Evolutionary conservation across 2,329 filamentous ascomycete species (phyloP), one percentile per base, ranked within the genome.

Genomic region (Helminthosporium solani): DNA sequence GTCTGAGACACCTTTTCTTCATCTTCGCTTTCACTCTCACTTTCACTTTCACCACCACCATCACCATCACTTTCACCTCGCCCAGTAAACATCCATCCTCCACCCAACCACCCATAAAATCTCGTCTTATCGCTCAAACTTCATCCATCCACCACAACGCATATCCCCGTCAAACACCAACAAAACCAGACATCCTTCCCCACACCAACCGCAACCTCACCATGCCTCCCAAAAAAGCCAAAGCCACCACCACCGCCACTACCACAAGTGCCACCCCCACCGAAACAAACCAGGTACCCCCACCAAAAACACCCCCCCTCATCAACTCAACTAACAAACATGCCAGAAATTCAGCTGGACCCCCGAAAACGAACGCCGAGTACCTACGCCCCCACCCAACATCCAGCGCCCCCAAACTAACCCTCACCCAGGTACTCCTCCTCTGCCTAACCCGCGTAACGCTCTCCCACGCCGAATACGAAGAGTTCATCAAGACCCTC

Each of bases 361-460:
- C 19, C n/a, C 31, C 16, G 49, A 52, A 25, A 47, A 52, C 25
- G 52, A 55, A 20, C 46, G 46, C n/a, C 48, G 41, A 21, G 49
- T 52, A 47, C 27, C 8, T 20, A 20, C n/a, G 9, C 15, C 6
- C 15, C 6, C 18, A 20, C 25, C 39, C 28, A 7, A 2, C 5
- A 31, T 19, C 2, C 37, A 12, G 3, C 15, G 15, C 38, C 9
- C 18, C 31, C 7, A 21, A 21, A 9, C 25, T 14, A 9, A 41
- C 19, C 16, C 7, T 67, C 59, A 44, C 61, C 44, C 39, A 63
- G 47, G 40, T 66, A 44, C 39, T 63, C 4, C 56, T 40, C 3
- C 49, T 51, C 40, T 50, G 54, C 42, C 52, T 54, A 38, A 43
- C 8, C n/a, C 39, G 20, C 34, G 8, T 12, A 9, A 9, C 5